phyloP scores from a whole-genome alignment of 805 yeast genomes.

The Groenewaldozyma salmanticensis region DNA sequence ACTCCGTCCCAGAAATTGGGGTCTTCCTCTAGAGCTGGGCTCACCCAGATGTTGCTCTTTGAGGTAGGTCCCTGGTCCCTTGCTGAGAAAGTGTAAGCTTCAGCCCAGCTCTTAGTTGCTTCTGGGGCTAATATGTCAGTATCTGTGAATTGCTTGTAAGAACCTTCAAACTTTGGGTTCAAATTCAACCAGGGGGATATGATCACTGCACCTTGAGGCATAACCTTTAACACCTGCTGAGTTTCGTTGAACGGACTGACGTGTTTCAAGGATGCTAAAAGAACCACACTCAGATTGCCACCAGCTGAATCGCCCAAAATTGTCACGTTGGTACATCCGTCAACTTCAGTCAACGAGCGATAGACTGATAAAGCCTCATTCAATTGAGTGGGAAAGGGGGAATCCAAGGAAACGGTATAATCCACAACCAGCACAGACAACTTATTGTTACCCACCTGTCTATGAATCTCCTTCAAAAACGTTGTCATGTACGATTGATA shows the following conservation, averaged over 20 bases:
- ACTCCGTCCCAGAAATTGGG: conserved; percentile 9
- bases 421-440: conserved; percentile 10
- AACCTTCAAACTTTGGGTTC: conserved; percentile 7
- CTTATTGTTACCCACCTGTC: conserved; percentile 5
- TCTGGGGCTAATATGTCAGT: no score
- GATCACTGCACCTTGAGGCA: conserved; percentile 6
- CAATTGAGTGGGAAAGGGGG: conserved; percentile 8
- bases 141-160: no score
- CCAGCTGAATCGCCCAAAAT: conserved; percentile 14
- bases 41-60: conserved; percentile 4
- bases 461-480: conserved; percentile 6
- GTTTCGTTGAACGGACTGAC: conserved; percentile 4
- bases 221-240: conserved; percentile 1
- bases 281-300: conserved; percentile 9
- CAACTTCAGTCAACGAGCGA: conserved; percentile 7
- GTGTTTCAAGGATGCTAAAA: conserved; percentile 8
- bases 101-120: no score
- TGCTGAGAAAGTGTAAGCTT: no score
- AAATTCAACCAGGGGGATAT: conserved; percentile 13
- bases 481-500: conserved; percentile 1
- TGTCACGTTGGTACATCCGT: conserved; percentile 7
- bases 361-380: conserved; percentile 8
- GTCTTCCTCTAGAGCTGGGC: conserved; percentile 6
- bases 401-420: conserved; percentile 9
- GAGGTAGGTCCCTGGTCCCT: no score